A percentile compares a stretch with the other conserved stretches of the same genome.
phyloP scores from a whole-genome alignment of 257 asterid genomes.

The Nicotiana sylvestris region DNA sequence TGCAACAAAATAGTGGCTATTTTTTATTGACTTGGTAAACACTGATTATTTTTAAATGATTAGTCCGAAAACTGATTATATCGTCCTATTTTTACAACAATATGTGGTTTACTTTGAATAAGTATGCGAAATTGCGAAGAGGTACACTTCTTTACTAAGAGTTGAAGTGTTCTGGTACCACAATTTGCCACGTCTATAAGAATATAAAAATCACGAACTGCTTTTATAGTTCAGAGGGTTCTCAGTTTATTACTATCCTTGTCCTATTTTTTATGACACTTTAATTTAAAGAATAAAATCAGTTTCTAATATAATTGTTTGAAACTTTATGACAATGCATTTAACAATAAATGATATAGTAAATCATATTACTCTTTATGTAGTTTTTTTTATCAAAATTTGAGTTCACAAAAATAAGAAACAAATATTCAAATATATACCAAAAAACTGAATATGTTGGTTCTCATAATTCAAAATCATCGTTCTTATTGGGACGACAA shows the following conservation, averaged over 20 bases:
- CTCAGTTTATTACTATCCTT: not conserved
- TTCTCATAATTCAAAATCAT: not conserved
- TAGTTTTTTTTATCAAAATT: not conserved
- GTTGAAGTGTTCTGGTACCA: not conserved
- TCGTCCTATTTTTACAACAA: too few relatives aligned
- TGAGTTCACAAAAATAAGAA: not conserved
- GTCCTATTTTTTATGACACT: not conserved
- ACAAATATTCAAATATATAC: not conserved
- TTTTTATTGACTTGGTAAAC: too few relatives aligned
- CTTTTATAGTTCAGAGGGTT: not conserved
- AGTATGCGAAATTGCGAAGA: not conserved
- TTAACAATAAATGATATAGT: not conserved
- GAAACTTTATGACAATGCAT: not conserved
- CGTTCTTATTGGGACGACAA: not conserved
- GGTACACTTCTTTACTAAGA: not conserved
- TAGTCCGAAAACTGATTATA: too few relatives aligned
- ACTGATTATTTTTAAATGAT: too few relatives aligned
- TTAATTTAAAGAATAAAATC: not conserved
- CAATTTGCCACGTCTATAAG: not conserved
- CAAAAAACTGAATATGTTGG: not conserved
- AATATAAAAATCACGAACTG: not conserved
- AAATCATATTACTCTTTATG: not conserved
- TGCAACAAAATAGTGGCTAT: too few relatives aligned
- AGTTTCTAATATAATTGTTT: not conserved
- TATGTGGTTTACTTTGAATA: not conserved